Conservation (phyloP, 139 green algal genomes). For the Limnomonas spitsbergensis region DNA sequence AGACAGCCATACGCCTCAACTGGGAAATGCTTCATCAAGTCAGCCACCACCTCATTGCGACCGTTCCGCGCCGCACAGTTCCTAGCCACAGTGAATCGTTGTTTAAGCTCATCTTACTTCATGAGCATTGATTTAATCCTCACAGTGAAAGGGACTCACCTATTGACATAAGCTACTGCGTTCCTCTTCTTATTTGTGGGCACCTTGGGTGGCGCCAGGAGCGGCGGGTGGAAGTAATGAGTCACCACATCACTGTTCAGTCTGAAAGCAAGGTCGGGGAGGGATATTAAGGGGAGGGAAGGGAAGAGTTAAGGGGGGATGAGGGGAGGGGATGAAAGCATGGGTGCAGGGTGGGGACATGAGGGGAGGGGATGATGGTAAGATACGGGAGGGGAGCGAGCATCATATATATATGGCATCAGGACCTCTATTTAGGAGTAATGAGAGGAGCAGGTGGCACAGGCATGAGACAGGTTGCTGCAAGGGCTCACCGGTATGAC, state of each 20-base stretch:
- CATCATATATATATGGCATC: too few species aligned
- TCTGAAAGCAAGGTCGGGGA: not conserved
- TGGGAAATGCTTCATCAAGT: conserved; percentile 8
- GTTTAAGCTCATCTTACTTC: too few species aligned
- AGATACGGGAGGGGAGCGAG: too few species aligned
- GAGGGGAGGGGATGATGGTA: too few species aligned
- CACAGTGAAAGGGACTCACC: not conserved
- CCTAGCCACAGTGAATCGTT: too few species aligned
- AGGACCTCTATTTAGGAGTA: too few species aligned
- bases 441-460: too few species aligned
- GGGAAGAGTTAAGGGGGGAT: too few species aligned
- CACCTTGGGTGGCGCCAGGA: not conserved
- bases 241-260: not conserved
- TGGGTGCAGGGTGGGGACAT: too few species aligned
- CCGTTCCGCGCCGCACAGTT: conserved; percentile 15
- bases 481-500: conserved; percentile 1
- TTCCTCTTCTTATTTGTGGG: conserved; percentile 2
- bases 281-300: not conserved
- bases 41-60: conserved; percentile 9
- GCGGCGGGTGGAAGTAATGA: not conserved
- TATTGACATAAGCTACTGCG: conserved; percentile 21
- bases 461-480: too few species aligned
- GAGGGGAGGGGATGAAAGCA: too few species aligned
- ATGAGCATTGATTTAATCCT: too few species aligned
- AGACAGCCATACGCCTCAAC: conserved; percentile 11